These are phyloP conservation scores for Calonectria henricotiae DNA, from an alignment of 2,329 filamentous ascomycete genomes.

Conservation along the genomic window DNA sequence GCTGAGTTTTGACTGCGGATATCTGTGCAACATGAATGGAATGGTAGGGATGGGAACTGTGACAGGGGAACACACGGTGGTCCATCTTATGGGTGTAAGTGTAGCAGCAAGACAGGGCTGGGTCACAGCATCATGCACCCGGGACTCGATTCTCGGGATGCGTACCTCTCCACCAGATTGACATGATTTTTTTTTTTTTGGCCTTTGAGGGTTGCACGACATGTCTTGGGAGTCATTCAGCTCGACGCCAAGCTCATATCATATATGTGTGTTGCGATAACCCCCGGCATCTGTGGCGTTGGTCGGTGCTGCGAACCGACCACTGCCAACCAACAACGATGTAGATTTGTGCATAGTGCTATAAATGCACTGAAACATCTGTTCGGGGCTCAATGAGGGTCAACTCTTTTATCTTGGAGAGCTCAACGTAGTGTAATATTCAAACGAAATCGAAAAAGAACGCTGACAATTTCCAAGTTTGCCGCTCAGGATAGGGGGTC, in stretches of 20 bases:
- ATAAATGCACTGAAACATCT: slow-evolving; percentile 8
- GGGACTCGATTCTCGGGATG: slow-evolving; percentile 24
- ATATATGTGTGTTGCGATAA: background rate
- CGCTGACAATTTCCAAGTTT: background rate
- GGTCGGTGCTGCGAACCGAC: slow-evolving; percentile 23
- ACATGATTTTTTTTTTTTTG: slow-evolving; percentile 2
- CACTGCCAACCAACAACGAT: slow-evolving; percentile 26
- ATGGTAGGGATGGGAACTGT: background rate
- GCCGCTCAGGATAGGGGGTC: background rate
- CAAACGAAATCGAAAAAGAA: background rate
- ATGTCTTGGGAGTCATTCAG: slow-evolving; percentile 15
- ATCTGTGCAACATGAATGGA: slow-evolving; percentile 12
- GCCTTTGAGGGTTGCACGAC: slow-evolving; percentile 4
- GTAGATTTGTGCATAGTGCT: slow-evolving; percentile 16
- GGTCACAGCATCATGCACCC: slow-evolving; percentile 7
- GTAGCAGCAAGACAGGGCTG: slow-evolving; percentile 1
- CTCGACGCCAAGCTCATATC: background rate
- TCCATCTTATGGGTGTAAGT: slow-evolving; percentile 25
- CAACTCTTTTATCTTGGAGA: background rate
- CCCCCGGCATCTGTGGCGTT: slow-evolving; percentile 26
- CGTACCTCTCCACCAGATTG: background rate
- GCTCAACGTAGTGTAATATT: background rate
- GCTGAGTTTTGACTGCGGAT: slow-evolving; percentile 30
- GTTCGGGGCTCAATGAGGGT: background rate
- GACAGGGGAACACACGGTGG: background rate